These are phyloP conservation scores for Epichloe typhina DNA, from an alignment of 2,329 filamentous ascomycete species.

Conservation along the genomic window DNA sequence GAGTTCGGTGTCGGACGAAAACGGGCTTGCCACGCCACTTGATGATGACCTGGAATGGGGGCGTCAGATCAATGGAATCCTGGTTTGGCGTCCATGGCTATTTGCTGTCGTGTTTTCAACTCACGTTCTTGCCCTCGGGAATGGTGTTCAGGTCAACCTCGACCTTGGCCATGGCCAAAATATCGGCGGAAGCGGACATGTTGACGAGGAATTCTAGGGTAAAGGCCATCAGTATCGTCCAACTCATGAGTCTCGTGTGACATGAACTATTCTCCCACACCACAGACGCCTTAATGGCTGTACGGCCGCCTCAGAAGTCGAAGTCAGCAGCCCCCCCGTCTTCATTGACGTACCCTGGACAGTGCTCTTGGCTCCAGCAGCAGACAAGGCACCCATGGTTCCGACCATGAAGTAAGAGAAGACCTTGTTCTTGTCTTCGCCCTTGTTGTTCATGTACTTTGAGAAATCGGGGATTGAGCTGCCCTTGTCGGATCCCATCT, in stretches of 20 bases:
- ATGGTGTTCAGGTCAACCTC: constrained; percentile 88
- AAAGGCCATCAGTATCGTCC: constrained; percentile 17
- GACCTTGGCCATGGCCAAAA: constrained; percentile 98
- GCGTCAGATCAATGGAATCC: not conserved
- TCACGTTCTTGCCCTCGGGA: constrained; percentile 97
- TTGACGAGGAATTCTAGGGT: constrained; percentile 90
- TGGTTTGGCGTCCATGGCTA: not conserved
- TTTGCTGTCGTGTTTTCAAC: constrained; percentile 19
- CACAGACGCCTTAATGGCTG: constrained; percentile 15
- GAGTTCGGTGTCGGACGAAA: constrained; percentile 97
- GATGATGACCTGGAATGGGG: constrained; percentile 68
- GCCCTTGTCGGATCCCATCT: constrained; percentile 40
- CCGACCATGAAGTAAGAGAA: constrained; percentile 99
- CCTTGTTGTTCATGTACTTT: constrained; percentile 65
- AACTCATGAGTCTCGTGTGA: constrained; percentile 8
- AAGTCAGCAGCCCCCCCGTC: not conserved
- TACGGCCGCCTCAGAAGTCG: not conserved
- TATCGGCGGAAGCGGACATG: constrained; percentile 98
- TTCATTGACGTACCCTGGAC: constrained; percentile 67
- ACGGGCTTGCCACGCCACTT: constrained; percentile 99
- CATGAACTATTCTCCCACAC: constrained; percentile 3
- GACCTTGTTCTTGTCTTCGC: constrained; percentile 63
- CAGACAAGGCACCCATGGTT: constrained; percentile 80
- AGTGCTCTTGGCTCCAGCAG: constrained; percentile 92
- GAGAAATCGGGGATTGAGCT: constrained; percentile 78